Conservation (phyloP, 1,284 basidiomycete species). For the Fomes fomentarius region DNA sequence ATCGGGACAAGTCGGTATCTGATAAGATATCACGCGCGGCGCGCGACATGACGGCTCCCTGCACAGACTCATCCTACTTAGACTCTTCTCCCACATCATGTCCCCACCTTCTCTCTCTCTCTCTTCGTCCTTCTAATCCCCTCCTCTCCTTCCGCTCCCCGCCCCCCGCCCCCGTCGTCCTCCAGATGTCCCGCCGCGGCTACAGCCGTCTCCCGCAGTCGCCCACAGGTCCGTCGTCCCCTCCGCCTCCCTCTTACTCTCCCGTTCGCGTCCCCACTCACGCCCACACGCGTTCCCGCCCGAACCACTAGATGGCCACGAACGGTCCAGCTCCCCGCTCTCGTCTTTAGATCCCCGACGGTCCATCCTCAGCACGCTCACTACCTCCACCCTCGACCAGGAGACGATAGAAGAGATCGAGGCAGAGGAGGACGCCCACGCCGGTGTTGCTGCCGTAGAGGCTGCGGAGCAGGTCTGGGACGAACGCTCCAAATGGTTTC, state of each 20-base stretch:
- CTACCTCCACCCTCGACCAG: conserved; percentile 14
- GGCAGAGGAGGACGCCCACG: conserved; percentile 39
- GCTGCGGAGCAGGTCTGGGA: conserved; percentile 56
- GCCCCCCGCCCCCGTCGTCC: background rate
- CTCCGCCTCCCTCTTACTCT: background rate
- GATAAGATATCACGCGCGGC: conserved; percentile 19
- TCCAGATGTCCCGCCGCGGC: conserved; percentile 17
- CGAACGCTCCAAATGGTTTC: conserved; percentile 56
- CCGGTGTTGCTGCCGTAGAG: conserved; percentile 55
- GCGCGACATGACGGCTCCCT: background rate
- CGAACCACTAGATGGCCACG: conserved; percentile 7
- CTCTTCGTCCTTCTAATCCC: background rate
- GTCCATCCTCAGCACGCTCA: conserved; percentile 11
- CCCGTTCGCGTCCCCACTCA: background rate
- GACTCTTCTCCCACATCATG: conserved; percentile 5
- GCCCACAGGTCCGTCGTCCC: conserved; percentile 14
- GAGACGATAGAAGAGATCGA: conserved; percentile 21
- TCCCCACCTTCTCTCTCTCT: background rate
- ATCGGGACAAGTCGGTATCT: conserved; percentile 14
- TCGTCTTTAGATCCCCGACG: conserved; percentile 15
- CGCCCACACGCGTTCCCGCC: background rate
- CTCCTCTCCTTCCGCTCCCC: background rate
- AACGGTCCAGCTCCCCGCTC: background rate
- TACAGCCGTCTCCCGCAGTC: conserved; percentile 20
- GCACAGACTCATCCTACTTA: background rate